phyloP scores from a whole-genome alignment of 306 rosid genomes.

The Cucurbita moschata region DNA sequence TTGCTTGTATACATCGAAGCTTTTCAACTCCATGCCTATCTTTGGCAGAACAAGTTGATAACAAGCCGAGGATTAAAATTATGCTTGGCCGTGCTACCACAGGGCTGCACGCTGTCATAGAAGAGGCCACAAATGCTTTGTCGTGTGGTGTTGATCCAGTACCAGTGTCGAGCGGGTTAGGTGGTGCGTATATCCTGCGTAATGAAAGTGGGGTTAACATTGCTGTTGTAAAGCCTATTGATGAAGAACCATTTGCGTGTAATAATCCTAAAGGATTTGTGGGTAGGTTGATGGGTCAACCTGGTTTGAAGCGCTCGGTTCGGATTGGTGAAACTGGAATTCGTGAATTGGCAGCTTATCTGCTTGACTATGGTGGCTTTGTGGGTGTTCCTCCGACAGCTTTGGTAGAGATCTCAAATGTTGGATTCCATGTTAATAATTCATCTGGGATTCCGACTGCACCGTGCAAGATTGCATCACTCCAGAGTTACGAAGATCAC shows the following conservation, averaged over 20 bases:
- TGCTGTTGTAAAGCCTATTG: slow-evolving; percentile 82
- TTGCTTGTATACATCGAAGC: slow-evolving; percentile 59
- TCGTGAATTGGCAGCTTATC: slow-evolving; percentile 79
- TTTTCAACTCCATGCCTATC: slow-evolving; percentile 89
- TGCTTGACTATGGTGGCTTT: slow-evolving; percentile 74
- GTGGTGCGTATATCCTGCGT: slow-evolving; percentile 59
- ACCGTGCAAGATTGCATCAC: slow-evolving; percentile 61
- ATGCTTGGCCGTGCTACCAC: slow-evolving; percentile 42
- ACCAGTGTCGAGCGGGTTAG: slow-evolving; percentile 59
- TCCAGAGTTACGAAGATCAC: slow-evolving; percentile 73
- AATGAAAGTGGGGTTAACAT: slow-evolving; percentile 48
- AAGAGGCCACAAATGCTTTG: slow-evolving; percentile 72
- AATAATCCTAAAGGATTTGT: slow-evolving; percentile 56
- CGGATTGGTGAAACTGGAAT: slow-evolving; percentile 71
- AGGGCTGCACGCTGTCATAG: slow-evolving; percentile 47
- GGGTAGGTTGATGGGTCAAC: slow-evolving; percentile 56
- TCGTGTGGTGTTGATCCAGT: slow-evolving; percentile 52
- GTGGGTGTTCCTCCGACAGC: slow-evolving; percentile 95
- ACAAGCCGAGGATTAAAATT: slow-evolving; percentile 51
- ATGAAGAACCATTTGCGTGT: slow-evolving; percentile 71
- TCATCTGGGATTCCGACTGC: slow-evolving; percentile 9
- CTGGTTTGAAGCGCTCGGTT: slow-evolving; percentile 61
- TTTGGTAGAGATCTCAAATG: slow-evolving; percentile 58
- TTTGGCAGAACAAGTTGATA: slow-evolving; percentile 35
- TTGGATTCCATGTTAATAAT: slow-evolving; percentile 29